Evolutionary conservation across 2,329 filamentous ascomycete genomes (phyloP), one percentile per base, ranked within the genome.

Genomic region (Clarireedia monteithiana): DNA sequence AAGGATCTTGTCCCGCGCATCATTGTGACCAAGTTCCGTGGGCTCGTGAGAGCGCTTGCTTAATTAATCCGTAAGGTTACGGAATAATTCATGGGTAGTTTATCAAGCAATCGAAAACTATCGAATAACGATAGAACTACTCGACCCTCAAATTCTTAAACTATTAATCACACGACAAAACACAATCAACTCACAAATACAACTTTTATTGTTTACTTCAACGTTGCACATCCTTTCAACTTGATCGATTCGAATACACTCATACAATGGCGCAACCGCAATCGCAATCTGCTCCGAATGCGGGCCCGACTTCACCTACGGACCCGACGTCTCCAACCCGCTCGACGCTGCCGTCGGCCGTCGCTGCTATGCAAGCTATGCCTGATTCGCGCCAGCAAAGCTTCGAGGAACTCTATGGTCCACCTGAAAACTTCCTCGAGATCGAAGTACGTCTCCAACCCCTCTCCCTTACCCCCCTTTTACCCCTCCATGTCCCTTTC

Each of bases 391-490:
- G 91, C 67, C 84, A 89, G 74, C 94, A 99, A 78, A 94, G 88
- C 69, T 97, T 96, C 70, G 94, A 99, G 75, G 94, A 99, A 80
- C 96, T 97, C 72, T 99, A 99, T 73, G 94, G 91, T 14, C 90
- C 92, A 48, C 94, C 94, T 5, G 94, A 99, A 79, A 99, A 99
- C 78, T 96, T 97, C 71, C 82, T 99, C 54, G 94, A 99, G 78
- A 96, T 99, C 62, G 94, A 99, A 80, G 91, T 94, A 72, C 69
- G 36, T 10, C 23, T 17, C n/a, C 27, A 30, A 17, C 6, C 26
- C 9, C 2, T 6, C 47, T 45, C 4, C 9, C 17, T 46, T 7
- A 15, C 17, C 26, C 20, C 40, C 56, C 62, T 20, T 20, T 20
- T 48, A 65, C 55, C 40, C 23, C 14, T 23, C 52, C 53, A 30